Base-by-base conservation (phyloP, 192 early-diverging fungal genomes). In the Chytriomyces sp. region DNA sequence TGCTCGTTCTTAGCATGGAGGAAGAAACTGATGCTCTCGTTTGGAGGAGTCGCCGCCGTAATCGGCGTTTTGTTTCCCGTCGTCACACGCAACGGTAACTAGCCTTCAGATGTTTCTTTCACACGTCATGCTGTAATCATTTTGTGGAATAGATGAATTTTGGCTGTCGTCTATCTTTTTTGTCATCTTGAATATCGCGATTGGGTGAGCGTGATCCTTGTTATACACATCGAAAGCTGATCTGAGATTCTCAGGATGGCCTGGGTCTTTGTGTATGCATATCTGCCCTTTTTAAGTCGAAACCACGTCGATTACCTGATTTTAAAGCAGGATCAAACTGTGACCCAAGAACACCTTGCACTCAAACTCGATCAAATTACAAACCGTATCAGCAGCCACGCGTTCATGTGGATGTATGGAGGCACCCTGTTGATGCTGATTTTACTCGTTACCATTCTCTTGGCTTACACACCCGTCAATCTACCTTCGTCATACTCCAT, bases 231-330 rank as follows among this genome's bases (percentile, higher is more conserved):
- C n/a, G n/a, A n/a, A n/a, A n/a, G n/a, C n/a, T n/a, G n/a, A n/a
- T n/a, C n/a, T n/a, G n/a, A n/a, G n/a, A n/a, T 57, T 28, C 58
- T 68, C 30, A 38, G 72, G 4, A 39, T 59, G 8, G 69, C 71
- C n/a, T 79, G 59, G 59, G 73, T 76, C 10, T 76, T 77, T 44
- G 38, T 59, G 32, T 65, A 75, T 37, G 64, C 72, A n/a, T 75
- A 64, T 7, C 26, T 77, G 30, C 75, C 69, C 8, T 6, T 65
- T 17, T 26, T 72, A 39, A 30, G 14, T 6, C 14, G 67, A 59
- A 57, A 55, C 67, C 75, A 76, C 41, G 59, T 60, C 5, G 75
- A 76, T 5, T 34, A 36, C 52, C 6, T 76, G 6, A 38, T 5
- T 12, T 14, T 30, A 36, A n/a, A 6, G 7, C 14, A 59, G 6